phyloP scores from a whole-genome alignment of 306 rosid genomes.

The Lagenaria siceraria region DNA sequence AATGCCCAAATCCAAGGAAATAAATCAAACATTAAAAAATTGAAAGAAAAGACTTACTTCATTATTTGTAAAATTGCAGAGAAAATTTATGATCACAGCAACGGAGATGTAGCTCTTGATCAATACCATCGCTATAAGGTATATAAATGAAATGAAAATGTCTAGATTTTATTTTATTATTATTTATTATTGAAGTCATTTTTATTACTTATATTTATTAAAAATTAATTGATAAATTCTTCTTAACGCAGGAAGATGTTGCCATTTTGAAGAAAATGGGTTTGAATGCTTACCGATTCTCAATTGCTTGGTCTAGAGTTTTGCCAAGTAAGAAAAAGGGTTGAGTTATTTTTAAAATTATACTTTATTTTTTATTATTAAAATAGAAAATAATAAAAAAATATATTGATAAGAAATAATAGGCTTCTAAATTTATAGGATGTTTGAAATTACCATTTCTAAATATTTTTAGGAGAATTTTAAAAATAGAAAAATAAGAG shows the following conservation, averaged over 20 bases:
- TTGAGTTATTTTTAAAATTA: not conserved
- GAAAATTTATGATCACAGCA: slow-evolving; percentile 21
- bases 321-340: slow-evolving; percentile 20
- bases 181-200: not conserved
- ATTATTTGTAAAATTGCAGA: slow-evolving; percentile 14
- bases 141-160: not conserved
- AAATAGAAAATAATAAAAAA: not conserved
- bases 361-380: not conserved
- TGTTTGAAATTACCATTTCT: no score
- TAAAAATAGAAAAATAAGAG: no score
- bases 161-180: not conserved
- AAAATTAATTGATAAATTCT: not conserved
- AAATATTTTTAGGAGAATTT: no score
- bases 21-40: no score
- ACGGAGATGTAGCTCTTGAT: slow-evolving; percentile 35
- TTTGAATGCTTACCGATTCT: slow-evolving; percentile 31
- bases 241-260: slow-evolving; percentile 21
- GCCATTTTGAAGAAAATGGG: slow-evolving; percentile 24
- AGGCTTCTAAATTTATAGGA: no score
- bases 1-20: not conserved
- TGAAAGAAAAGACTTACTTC: not conserved
- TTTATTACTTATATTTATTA: not conserved
- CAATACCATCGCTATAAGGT: slow-evolving; percentile 27
- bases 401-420: not conserved
- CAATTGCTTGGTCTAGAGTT: slow-evolving; percentile 35